phyloP scores from a whole-genome alignment of 305 asterid genomes.

The Fraxinus latifolia region DNA sequence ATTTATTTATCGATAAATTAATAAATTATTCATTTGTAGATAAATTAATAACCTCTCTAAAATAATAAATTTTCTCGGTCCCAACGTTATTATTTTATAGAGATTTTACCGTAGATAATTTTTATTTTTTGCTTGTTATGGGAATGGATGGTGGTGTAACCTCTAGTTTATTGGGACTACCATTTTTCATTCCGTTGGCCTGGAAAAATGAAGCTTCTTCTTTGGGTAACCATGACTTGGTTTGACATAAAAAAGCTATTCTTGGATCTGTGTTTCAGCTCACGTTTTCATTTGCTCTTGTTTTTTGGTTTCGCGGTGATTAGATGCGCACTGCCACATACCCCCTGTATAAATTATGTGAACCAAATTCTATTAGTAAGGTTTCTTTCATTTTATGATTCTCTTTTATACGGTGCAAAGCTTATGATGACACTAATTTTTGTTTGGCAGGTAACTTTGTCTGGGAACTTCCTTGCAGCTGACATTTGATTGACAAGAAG shows the following conservation, averaged over 20 bases:
- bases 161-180: neutral
- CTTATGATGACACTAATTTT: conserved; percentile 4
- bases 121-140: neutral
- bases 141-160: neutral
- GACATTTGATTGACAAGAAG: conserved; percentile 44
- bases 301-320: neutral
- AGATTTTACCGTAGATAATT: neutral
- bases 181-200: neutral
- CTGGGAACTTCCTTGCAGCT: conserved; percentile 65
- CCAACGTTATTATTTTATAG: too few species aligned
- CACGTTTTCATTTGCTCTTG: neutral
- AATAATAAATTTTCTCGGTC: too few species aligned
- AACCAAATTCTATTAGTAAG: too few species aligned
- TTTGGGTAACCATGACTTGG: neutral
- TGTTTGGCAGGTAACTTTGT: conserved; percentile 54
- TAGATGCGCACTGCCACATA: neutral
- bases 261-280: neutral
- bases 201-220: neutral
- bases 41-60: too few species aligned
- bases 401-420: neutral
- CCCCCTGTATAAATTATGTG: too few species aligned
- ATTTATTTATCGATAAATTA: too few species aligned
- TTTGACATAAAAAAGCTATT: neutral
- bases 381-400: neutral
- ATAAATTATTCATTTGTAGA: too few species aligned